Evolutionary conservation across 2,329 filamentous ascomycete species (phyloP), one percentile per base, ranked within the genome.

Genomic region (Bipolaris cookei): DNA sequence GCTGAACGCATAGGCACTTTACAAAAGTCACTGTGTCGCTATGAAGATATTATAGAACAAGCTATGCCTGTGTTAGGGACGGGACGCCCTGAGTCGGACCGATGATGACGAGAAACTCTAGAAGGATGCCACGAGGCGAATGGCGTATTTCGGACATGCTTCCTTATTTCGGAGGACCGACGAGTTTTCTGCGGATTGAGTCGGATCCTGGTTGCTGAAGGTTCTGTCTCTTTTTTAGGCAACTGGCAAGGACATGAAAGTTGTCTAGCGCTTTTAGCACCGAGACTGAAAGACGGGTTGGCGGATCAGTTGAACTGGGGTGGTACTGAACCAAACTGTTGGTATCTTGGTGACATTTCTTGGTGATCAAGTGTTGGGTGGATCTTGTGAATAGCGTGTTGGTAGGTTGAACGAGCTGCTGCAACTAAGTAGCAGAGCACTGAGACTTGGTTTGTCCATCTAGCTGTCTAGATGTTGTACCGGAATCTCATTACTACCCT

Each of bases 251-350:
- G 37, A 14, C 32, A 32, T 21, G 11, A 21, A 41, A 23, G 6
- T 28, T 10, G 42, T 48, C 32, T 32, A 23, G 34, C 38, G 51
- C 32, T 41, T 23, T 34, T 47, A 25, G 8, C 41, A 28, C 43
- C 25, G 43, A 56, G 20, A 14, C 30, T 25, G 23, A 18, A 37
- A 57, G 43, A 43, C 54, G 10, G 54, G 50, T 57, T 35, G n/a
- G 42, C 51, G 54, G 54, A 49, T 47, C 32, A 39, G 32, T 30
- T 20, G 23, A 25, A 39, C 25, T 32, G n/a, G 25, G 32, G 18
- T 41, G 30, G 39, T 35, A 30, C 32, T 45, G 46, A 42, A 44
- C 43, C 49, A 38, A 25, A 23, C 23, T 48, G 43, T 23, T 54
- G 43, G 54, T 48, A 50, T 25, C 38, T n/a, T 48, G 43, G 54